Evolutionary conservation across 169 alveolate species (phyloP).

Genomic region (Plasmodium gallinaceum): DNA sequence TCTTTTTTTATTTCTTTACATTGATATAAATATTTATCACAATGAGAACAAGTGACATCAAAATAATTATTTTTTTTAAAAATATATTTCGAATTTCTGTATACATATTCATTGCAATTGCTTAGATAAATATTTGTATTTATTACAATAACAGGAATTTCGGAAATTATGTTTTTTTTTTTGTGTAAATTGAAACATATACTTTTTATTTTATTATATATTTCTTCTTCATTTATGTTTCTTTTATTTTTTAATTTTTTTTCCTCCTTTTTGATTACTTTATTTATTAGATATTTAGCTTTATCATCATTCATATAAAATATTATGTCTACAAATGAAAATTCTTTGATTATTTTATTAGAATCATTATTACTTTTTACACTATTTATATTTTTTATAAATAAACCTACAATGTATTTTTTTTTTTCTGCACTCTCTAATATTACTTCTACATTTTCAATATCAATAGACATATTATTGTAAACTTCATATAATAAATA

Average conservation of each 20-base stretch:
- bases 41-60: constrained; percentile 50
- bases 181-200: constrained; percentile 25
- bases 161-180: constrained; percentile 32
- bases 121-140: constrained; percentile 29
- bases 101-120: constrained; percentile 27
- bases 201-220: constrained; percentile 40
- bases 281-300: constrained; percentile 29
- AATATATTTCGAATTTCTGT: constrained; percentile 27
- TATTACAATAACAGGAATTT: constrained; percentile 19
- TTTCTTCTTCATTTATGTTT: constrained; percentile 38
- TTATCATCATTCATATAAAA: constrained; percentile 68
- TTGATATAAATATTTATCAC: constrained; percentile 48
- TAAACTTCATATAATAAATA: constrained; percentile 37
- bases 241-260: constrained; percentile 50
- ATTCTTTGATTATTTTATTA: constrained; percentile 27
- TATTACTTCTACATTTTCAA: constrained; percentile 41
- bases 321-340: constrained; percentile 35
- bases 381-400: constrained; percentile 19
- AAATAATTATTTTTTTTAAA: constrained; percentile 43
- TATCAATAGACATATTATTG: constrained; percentile 62
- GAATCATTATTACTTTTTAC: constrained; percentile 25
- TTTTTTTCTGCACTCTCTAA: constrained; percentile 56
- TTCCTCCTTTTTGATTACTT: constrained; percentile 51
- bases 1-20: constrained; percentile 58
- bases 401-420: constrained; percentile 33